These are phyloP conservation scores for Nitzschia inconspicua DNA, from an alignment of 108 stramenopile genomes.

Conservation along the genomic window DNA sequence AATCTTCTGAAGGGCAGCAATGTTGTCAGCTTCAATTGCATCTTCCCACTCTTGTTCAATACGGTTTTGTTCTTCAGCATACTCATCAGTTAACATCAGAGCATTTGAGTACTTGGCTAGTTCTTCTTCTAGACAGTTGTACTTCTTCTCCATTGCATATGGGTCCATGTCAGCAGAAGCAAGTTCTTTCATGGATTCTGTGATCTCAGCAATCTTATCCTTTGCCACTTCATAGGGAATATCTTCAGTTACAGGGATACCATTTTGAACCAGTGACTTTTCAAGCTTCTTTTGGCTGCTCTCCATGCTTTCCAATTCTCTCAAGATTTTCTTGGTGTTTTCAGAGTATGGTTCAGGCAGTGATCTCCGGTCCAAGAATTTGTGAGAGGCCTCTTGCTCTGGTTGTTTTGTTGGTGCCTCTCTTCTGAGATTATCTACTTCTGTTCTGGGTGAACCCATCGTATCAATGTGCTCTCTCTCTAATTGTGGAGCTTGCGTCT, in stretches of 20 bases:
- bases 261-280: slow-evolving; percentile 18
- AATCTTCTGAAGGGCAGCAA: slow-evolving; percentile 19
- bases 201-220: slow-evolving; percentile 27
- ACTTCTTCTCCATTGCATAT: slow-evolving; percentile 27
- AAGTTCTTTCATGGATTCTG: slow-evolving; percentile 25
- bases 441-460: neutral
- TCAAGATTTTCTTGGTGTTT: slow-evolving; percentile 25
- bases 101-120: slow-evolving; percentile 33
- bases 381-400: slow-evolving; percentile 7
- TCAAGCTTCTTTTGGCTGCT: slow-evolving; percentile 21
- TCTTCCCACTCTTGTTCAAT: slow-evolving; percentile 35
- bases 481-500: neutral
- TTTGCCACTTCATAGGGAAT: slow-evolving; percentile 42
- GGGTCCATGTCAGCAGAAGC: slow-evolving; percentile 7
- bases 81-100: slow-evolving; percentile 36
- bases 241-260: slow-evolving; percentile 28
- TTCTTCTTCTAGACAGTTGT: slow-evolving; percentile 33
- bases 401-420: neutral
- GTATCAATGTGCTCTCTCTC: neutral
- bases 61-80: slow-evolving; percentile 19
- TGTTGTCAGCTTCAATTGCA: slow-evolving; percentile 21
- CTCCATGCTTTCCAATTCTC: slow-evolving; percentile 14
- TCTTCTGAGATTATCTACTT: neutral
- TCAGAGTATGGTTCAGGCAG: slow-evolving; percentile 20
- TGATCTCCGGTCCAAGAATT: slow-evolving; percentile 9